Percentiles rank a stretch among this genome's conserved stretches.
Conservation (phyloP, 768 basidiomycete genomes). For the Boletus sensibilis region DNA sequence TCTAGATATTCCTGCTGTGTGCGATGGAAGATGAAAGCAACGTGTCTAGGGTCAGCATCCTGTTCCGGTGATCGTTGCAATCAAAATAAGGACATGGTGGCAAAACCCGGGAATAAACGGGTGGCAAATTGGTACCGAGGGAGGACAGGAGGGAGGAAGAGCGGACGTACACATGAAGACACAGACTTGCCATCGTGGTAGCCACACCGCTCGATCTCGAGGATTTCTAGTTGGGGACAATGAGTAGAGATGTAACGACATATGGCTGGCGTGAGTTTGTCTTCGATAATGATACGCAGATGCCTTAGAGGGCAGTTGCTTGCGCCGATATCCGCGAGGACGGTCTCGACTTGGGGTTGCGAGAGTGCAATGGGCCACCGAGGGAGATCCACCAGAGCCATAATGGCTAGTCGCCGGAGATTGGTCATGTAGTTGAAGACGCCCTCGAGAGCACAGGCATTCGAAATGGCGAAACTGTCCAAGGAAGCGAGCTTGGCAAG, state of each 20-base stretch:
- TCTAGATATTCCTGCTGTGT: conserved; percentile 37
- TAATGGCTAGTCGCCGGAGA: conserved; percentile 30
- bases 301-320: conserved; percentile 35
- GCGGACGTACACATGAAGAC: conserved; percentile 35
- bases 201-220: conserved; percentile 37
- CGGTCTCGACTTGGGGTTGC: conserved; percentile 32
- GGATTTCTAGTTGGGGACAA: conserved; percentile 32
- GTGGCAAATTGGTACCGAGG: conserved; percentile 5
- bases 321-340: conserved; percentile 30
- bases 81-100: conserved; percentile 23
- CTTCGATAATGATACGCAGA: conserved; percentile 36
- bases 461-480: conserved; percentile 36
- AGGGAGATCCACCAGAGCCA: conserved; percentile 35
- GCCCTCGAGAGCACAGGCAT: conserved; percentile 32
- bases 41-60: conserved; percentile 32
- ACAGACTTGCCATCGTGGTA: conserved; percentile 39
- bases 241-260: conserved; percentile 30
- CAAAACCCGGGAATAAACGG: conserved; percentile 13
- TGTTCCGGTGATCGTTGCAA: conserved; percentile 19
- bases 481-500: conserved; percentile 33
- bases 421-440: conserved; percentile 31
- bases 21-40: conserved; percentile 27
- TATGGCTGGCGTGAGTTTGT: conserved; percentile 34
- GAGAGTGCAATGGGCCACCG: conserved; percentile 38
- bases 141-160: conserved; percentile 13